Conservation (phyloP, 2,329 filamentous ascomycete species). For the Aspergillus clavatus region DNA sequence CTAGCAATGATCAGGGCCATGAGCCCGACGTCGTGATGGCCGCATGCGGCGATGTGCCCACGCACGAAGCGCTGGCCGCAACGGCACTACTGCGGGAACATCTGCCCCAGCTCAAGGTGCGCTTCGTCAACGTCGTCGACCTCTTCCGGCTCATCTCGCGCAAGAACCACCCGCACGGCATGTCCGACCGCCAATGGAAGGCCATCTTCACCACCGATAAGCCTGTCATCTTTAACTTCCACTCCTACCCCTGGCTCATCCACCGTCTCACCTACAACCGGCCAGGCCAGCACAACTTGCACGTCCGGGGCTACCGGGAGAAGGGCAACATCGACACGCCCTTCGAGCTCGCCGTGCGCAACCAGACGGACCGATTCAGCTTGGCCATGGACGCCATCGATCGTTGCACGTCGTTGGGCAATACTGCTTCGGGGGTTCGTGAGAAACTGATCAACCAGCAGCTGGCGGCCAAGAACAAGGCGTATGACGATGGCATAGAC, state of each 20-base stretch:
- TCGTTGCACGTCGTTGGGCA: slow-evolving; percentile 57
- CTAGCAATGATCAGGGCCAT: slow-evolving; percentile 62
- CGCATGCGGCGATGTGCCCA: slow-evolving; percentile 68
- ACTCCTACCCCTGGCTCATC: slow-evolving; percentile 75
- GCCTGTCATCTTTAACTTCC: slow-evolving; percentile 79
- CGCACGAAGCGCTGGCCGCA: slow-evolving; percentile 68
- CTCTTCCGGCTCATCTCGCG: slow-evolving; percentile 73
- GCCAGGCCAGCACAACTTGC: slow-evolving; percentile 61
- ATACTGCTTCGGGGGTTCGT: slow-evolving; percentile 57
- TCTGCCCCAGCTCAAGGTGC: slow-evolving; percentile 68
- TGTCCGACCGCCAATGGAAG: slow-evolving; percentile 61
- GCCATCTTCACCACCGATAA: slow-evolving; percentile 67
- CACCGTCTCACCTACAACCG: slow-evolving; percentile 73
- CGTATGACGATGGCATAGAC: slow-evolving; percentile 67
- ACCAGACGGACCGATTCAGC: slow-evolving; percentile 71
- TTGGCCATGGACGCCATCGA: slow-evolving; percentile 74
- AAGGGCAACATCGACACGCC: slow-evolving; percentile 83
- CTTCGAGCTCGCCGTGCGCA: slow-evolving; percentile 71
- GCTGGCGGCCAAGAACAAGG: slow-evolving; percentile 59
- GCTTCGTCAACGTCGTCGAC: slow-evolving; percentile 75
- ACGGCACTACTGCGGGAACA: slow-evolving; percentile 67
- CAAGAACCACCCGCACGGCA: slow-evolving; percentile 67
- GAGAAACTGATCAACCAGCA: slow-evolving; percentile 62
- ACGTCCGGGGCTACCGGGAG: slow-evolving; percentile 74
- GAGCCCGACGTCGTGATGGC: slow-evolving; percentile 75